These are phyloP conservation scores for Penicillium rolfsii DNA, from an alignment of 2,329 filamentous ascomycete genomes.

Conservation along the genomic window DNA sequence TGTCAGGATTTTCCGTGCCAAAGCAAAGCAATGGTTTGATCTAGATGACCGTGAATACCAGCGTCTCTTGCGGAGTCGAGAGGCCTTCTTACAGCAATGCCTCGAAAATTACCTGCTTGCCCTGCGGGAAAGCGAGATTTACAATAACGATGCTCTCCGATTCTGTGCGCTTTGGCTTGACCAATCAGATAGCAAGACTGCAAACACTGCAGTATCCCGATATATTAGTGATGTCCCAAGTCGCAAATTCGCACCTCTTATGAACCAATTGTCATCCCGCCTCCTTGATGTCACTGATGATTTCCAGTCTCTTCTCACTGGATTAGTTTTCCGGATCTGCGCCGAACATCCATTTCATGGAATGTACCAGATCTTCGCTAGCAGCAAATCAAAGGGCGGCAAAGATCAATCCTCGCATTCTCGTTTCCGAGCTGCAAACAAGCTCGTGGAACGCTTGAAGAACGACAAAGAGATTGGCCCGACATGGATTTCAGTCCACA, in stretches of 20 bases:
- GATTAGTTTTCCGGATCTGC: constrained; percentile 80
- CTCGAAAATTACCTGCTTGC: constrained; percentile 91
- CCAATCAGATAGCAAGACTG: constrained; percentile 72
- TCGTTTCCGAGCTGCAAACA: constrained; percentile 72
- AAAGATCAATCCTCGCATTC: constrained; percentile 76
- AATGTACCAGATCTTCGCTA: constrained; percentile 94
- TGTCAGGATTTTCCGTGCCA: constrained; percentile 65
- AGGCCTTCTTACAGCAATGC: constrained; percentile 83
- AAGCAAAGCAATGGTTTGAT: constrained; percentile 85
- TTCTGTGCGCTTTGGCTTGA: constrained; percentile 96
- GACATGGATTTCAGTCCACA: constrained; percentile 73
- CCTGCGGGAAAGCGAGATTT: constrained; percentile 79
- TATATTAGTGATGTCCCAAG: constrained; percentile 77
- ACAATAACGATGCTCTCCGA: constrained; percentile 85
- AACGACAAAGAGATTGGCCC: constrained; percentile 54
- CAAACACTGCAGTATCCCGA: constrained; percentile 74
- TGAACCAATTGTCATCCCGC: constrained; percentile 96
- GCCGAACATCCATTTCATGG: constrained; percentile 93
- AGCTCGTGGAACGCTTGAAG: constrained; percentile 65
- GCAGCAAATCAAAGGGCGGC: constrained; percentile 66
- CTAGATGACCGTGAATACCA: constrained; percentile 86
- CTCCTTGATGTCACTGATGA: constrained; percentile 68
- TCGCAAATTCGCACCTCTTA: constrained; percentile 86
- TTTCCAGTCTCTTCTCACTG: constrained; percentile 77
- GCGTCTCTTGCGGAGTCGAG: constrained; percentile 73